phyloP scores from a whole-genome alignment of 2,329 filamentous ascomycete genomes.

The Alternaria sp. region DNA sequence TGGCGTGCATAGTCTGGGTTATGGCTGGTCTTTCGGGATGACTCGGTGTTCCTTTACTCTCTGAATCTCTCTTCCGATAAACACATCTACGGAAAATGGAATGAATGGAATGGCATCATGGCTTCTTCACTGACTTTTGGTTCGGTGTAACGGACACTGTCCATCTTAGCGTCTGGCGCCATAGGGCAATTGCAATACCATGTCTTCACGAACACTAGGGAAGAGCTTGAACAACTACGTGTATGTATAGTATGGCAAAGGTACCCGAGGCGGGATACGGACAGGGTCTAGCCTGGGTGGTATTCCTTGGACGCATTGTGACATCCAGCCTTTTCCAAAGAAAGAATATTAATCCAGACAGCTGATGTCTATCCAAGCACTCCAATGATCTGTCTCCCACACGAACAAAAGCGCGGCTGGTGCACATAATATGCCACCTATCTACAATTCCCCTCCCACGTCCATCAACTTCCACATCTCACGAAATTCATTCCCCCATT shows the following conservation, averaged over 20 bases:
- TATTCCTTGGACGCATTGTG: too few species aligned
- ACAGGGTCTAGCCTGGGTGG: background rate
- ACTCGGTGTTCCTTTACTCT: conserved; percentile 44
- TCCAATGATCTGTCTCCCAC: too few species aligned
- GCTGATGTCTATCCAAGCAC: too few species aligned
- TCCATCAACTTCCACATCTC: too few species aligned
- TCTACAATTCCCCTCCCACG: too few species aligned
- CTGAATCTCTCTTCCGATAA: conserved; percentile 34
- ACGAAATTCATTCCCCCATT: too few species aligned
- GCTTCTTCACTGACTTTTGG: conserved; percentile 38
- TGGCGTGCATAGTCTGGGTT: conserved; percentile 38
- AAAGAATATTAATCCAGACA: too few species aligned
- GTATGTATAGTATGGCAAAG: background rate
- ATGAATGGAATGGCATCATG: conserved; percentile 45
- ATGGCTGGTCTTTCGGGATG: conserved; percentile 41
- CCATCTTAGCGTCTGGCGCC: conserved; percentile 42
- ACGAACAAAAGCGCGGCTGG: too few species aligned
- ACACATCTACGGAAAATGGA: conserved; percentile 33
- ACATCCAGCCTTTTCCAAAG: too few species aligned
- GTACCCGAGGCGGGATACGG: background rate
- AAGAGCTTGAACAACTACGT: background rate
- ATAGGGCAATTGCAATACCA: conserved; percentile 51
- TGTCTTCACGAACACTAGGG: conserved; percentile 41
- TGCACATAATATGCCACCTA: too few species aligned
- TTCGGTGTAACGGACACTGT: conserved; percentile 36